These are phyloP conservation scores for Alternaria solani DNA, from an alignment of 2,329 filamentous ascomycete species.

Conservation along the genomic window DNA sequence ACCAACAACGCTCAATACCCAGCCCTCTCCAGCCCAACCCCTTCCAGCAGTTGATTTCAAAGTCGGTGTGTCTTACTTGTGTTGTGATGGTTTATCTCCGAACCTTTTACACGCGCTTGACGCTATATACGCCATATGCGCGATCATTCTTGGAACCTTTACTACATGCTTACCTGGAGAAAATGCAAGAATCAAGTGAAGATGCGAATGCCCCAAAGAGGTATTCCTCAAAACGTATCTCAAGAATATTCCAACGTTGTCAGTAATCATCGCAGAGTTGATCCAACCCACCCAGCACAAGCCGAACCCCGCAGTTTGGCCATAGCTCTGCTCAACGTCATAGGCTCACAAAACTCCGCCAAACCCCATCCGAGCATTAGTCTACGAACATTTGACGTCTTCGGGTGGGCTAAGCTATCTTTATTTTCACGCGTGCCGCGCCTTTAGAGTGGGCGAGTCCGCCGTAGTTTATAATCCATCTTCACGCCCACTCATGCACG, in stretches of 20 bases:
- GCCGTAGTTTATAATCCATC: conserved; percentile 12
- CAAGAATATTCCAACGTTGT: not conserved
- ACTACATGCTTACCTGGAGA: not conserved
- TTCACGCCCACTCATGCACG: conserved; percentile 12
- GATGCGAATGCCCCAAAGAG: not conserved
- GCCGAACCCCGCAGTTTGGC: conserved; percentile 20
- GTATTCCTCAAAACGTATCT: not conserved
- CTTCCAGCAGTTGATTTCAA: not conserved
- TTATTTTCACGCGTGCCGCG: conserved; percentile 10
- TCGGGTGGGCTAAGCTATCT: conserved; percentile 5
- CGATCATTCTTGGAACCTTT: conserved; percentile 6
- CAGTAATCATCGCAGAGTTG: not conserved
- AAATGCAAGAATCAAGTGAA: not conserved
- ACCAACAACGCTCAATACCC: not conserved
- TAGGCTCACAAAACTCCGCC: conserved; percentile 9
- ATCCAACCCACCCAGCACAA: conserved; percentile 6
- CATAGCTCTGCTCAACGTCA: conserved; percentile 21
- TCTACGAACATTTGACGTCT: conserved; percentile 13
- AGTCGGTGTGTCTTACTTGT: not conserved
- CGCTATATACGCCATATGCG: conserved; percentile 29
- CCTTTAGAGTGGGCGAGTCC: conserved; percentile 3
- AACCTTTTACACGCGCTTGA: conserved; percentile 26
- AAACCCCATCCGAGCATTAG: not conserved
- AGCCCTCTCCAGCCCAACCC: not conserved
- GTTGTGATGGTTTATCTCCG: not conserved